Evolutionary conservation across 2,329 filamentous ascomycete genomes (phyloP).

Genomic region (Microcyclospora pomicola): DNA sequence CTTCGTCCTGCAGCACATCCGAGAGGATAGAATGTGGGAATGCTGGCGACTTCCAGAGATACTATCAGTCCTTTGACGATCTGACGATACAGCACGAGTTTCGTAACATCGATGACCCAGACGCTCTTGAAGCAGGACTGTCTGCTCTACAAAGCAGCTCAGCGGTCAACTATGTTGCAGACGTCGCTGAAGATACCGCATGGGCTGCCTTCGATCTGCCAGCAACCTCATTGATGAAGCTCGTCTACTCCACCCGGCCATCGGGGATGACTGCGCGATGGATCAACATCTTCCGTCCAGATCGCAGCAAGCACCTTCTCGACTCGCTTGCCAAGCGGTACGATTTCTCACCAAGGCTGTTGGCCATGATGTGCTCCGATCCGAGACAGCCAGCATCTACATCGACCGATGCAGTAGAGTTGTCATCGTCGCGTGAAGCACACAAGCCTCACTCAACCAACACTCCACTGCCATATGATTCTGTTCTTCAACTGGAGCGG

Average conservation of each 20-base stretch:
- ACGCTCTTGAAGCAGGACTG: constrained; percentile 34
- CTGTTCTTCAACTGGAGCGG: constrained; percentile 5
- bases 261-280: constrained; percentile 46
- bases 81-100: constrained; percentile 24
- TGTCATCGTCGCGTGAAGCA: too few relatives aligned
- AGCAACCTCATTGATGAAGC: constrained; percentile 26
- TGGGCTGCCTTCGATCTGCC: constrained; percentile 43
- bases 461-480: too few relatives aligned
- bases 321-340: constrained; percentile 47
- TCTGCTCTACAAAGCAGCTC: constrained; percentile 26
- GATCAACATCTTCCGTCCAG: constrained; percentile 64
- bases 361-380: constrained; percentile 48
- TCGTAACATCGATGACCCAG: constrained; percentile 39
- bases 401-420: too few relatives aligned
- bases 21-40: not conserved
- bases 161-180: constrained; percentile 49
- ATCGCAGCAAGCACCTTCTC: constrained; percentile 43
- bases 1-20: too few relatives aligned
- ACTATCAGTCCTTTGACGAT: constrained; percentile 9
- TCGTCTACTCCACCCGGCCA: constrained; percentile 31
- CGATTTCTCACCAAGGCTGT: constrained; percentile 52
- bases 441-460: not conserved
- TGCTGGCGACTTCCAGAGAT: constrained; percentile 6
- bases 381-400: constrained; percentile 15
- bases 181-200: constrained; percentile 45